Percentiles rank a stretch among this genome's conserved stretches.
These are phyloP conservation scores for Aspergillus persii DNA, from an alignment of 2,329 filamentous ascomycete genomes.

Conservation along the genomic window DNA sequence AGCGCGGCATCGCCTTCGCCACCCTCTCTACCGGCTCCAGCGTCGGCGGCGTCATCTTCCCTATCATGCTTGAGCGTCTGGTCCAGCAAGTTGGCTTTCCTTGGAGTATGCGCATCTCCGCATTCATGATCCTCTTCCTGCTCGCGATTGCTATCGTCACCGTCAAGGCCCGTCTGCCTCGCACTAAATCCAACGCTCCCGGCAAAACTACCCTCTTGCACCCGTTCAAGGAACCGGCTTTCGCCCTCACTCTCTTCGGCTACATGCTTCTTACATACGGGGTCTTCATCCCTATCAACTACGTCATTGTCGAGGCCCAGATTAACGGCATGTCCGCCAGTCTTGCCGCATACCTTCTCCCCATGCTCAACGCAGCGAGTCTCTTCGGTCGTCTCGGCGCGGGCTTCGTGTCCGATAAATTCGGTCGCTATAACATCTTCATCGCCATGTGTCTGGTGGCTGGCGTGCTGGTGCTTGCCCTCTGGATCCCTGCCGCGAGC, in stretches of 20 bases:
- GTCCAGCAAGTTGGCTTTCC: constrained; percentile 53
- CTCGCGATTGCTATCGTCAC: constrained; percentile 54
- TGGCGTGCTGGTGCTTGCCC: constrained; percentile 14
- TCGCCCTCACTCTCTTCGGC: constrained; percentile 21
- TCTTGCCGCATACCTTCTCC: constrained; percentile 18
- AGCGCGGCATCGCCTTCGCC: constrained; percentile 54
- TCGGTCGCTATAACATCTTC: constrained; percentile 20
- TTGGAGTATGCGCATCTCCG: constrained; percentile 57
- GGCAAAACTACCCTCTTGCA: constrained; percentile 21
- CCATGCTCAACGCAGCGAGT: constrained; percentile 22
- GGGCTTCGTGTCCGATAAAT: constrained; percentile 13
- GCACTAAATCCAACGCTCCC: constrained; percentile 20
- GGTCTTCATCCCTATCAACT: constrained; percentile 28
- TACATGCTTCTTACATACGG: constrained; percentile 29
- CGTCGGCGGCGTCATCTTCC: constrained; percentile 59
- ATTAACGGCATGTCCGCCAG: constrained; percentile 14
- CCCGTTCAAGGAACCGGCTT: constrained; percentile 25
- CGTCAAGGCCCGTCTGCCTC: constrained; percentile 44
- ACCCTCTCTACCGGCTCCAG: constrained; percentile 55
- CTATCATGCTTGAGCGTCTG: constrained; percentile 59
- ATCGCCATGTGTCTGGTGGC: constrained; percentile 8
- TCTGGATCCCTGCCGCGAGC: constrained; percentile 34
- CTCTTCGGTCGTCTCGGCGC: constrained; percentile 19
- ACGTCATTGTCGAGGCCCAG: constrained; percentile 17
- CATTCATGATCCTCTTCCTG: constrained; percentile 61